Conservation (phyloP, 805 yeast species). For the Yarrowia deformans region DNA sequence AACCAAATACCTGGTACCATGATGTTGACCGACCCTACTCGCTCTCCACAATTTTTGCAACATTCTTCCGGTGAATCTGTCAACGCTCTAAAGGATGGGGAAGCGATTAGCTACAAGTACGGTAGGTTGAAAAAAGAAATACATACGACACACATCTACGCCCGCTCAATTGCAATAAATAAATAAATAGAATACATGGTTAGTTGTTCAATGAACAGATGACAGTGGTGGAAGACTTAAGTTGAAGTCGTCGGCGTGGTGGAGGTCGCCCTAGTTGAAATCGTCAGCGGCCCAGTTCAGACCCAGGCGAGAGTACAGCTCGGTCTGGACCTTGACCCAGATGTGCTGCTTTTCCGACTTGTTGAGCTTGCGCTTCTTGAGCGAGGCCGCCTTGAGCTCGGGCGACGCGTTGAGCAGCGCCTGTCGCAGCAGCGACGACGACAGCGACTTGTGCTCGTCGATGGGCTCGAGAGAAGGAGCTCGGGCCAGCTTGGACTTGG, state of each 20-base stretch:
- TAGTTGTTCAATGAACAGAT: too few relatives aligned
- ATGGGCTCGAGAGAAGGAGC: constrained; percentile 38
- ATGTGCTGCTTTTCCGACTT: constrained; percentile 64
- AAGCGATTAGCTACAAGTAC: too few relatives aligned
- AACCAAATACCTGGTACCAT: too few relatives aligned
- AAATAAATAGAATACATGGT: constrained; percentile 28
- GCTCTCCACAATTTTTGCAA: too few relatives aligned
- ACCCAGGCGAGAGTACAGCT: constrained; percentile 64
- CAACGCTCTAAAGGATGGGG: too few relatives aligned
- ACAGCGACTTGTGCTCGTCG: constrained; percentile 38
- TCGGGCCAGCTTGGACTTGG: constrained; percentile 17
- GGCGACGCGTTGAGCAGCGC: constrained; percentile 50
- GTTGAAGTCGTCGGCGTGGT: too few relatives aligned
- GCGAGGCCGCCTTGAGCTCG: constrained; percentile 43
- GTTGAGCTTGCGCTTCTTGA: constrained; percentile 50
- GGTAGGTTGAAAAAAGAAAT: too few relatives aligned
- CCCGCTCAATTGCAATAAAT: background rate
- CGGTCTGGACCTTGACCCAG: constrained; percentile 70
- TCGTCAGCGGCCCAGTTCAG: constrained; percentile 60
- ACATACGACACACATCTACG: too few relatives aligned
- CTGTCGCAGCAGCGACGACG: constrained; percentile 48
- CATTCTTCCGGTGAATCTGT: too few relatives aligned
- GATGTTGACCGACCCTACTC: too few relatives aligned
- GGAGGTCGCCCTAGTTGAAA: too few relatives aligned
- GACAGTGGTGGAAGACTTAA: too few relatives aligned